Evolutionary conservation across 2,329 filamentous ascomycete genomes (phyloP).

Genomic region (Gremmenia infestans): DNA sequence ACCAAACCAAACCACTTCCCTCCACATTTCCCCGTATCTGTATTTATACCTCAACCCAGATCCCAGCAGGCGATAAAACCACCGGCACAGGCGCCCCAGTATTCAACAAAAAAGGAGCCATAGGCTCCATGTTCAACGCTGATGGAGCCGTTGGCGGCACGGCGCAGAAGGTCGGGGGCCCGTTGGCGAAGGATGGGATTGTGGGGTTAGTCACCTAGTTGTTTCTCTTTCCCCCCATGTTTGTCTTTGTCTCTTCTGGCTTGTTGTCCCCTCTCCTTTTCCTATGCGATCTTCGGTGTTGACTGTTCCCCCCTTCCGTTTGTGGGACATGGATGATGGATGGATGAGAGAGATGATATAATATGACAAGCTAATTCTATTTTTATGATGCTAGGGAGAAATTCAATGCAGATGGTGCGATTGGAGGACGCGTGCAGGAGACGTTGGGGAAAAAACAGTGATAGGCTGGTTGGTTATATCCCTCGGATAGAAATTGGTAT

Average conservation of each 20-base stretch:
- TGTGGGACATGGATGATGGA: neutral
- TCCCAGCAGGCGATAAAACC: too few relatives aligned
- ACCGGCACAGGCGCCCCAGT: conserved; percentile 1
- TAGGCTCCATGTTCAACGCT: conserved; percentile 34
- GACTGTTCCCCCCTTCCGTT: too few relatives aligned
- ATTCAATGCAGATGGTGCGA: conserved; percentile 33
- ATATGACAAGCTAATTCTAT: neutral
- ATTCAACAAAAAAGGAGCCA: conserved; percentile 30
- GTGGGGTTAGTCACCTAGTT: conserved; percentile 25
- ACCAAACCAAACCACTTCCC: neutral
- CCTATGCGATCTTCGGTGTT: too few relatives aligned
- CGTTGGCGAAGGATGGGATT: conserved; percentile 31
- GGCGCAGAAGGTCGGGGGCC: conserved; percentile 35
- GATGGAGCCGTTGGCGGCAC: conserved; percentile 33
- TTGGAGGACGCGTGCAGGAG: conserved; percentile 34
- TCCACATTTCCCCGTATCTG: too few relatives aligned
- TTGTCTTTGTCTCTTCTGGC: too few relatives aligned
- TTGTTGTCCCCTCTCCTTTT: neutral
- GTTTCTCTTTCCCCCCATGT: too few relatives aligned
- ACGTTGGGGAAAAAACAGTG: conserved; percentile 28
- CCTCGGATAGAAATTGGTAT: too few relatives aligned
- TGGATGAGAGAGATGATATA: neutral
- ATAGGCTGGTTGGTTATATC: neutral
- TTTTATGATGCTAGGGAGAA: conserved; percentile 22
- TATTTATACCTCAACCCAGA: too few relatives aligned